phyloP scores from a whole-genome alignment of 2,329 filamentous ascomycete genomes.

The Parastagonospora avenae region DNA sequence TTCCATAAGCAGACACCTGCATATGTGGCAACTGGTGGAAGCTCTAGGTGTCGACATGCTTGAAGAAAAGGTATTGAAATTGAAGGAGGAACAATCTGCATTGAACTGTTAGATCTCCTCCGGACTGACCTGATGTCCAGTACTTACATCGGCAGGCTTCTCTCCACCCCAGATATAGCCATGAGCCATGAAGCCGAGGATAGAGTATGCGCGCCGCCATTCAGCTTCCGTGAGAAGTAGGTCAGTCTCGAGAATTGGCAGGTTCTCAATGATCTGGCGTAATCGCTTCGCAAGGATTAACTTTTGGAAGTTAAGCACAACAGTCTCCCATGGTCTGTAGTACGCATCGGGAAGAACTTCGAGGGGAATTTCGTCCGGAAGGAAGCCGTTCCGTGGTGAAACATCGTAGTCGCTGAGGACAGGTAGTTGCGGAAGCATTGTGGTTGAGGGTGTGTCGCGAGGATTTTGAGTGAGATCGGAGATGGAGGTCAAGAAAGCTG shows the following conservation, averaged over 20 bases:
- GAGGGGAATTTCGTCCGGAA: conserved; percentile 80
- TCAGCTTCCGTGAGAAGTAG: conserved; percentile 83
- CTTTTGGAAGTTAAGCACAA: conserved; percentile 83
- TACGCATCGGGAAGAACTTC: conserved; percentile 83
- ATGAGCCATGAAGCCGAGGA: conserved; percentile 80
- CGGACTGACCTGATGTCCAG: not conserved
- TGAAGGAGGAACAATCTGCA: conserved; percentile 71
- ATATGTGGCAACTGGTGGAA: conserved; percentile 93
- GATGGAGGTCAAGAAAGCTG: not conserved
- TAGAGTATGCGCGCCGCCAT: conserved; percentile 85
- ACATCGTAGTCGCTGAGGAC: conserved; percentile 77
- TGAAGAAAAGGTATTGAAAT: conserved; percentile 82
- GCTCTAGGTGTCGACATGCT: conserved; percentile 77
- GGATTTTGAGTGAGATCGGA: not conserved
- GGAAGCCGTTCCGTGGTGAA: conserved; percentile 81
- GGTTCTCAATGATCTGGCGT: conserved; percentile 75
- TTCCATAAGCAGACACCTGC: conserved; percentile 94
- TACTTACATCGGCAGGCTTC: conserved; percentile 69
- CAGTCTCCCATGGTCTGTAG: conserved; percentile 92
- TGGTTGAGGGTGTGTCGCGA: conserved; percentile 5
- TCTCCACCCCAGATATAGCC: conserved; percentile 89
- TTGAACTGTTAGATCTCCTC: conserved; percentile 17
- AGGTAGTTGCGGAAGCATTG: conserved; percentile 52
- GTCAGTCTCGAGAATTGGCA: conserved; percentile 83
- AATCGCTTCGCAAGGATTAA: conserved; percentile 85